These are phyloP conservation scores for Aspergillus sparsus DNA, from an alignment of 495 filamentous ascomycete genomes.

Conservation along the genomic window DNA sequence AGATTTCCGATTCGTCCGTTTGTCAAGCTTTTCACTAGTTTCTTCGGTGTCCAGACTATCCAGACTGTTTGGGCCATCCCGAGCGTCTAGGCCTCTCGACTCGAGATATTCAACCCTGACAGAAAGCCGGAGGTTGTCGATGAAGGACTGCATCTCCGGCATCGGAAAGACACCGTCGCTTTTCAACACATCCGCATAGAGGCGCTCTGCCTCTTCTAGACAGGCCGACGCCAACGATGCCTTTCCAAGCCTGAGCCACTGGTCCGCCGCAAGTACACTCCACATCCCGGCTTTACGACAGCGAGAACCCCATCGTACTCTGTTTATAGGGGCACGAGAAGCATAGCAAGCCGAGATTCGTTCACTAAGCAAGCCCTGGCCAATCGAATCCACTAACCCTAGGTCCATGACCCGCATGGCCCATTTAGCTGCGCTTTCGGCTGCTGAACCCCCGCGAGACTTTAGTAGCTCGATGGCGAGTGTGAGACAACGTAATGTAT, in stretches of 20 bases:
- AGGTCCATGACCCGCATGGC: constrained; percentile 76
- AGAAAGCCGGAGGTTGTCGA: constrained; percentile 60
- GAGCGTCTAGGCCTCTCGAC: constrained; percentile 37
- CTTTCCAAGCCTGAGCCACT: constrained; percentile 75
- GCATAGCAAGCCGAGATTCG: constrained; percentile 82
- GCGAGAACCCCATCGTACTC: constrained; percentile 66
- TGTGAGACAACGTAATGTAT: constrained; percentile 73
- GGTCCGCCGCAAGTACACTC: constrained; percentile 78
- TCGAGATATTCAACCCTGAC: constrained; percentile 55
- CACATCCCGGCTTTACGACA: constrained; percentile 86
- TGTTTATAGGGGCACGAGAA: constrained; percentile 63
- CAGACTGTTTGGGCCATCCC: constrained; percentile 34
- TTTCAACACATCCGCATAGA: constrained; percentile 64
- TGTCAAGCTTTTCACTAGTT: constrained; percentile 57
- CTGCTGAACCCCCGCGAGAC: constrained; percentile 71
- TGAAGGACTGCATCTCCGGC: constrained; percentile 59
- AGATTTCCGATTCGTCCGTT: constrained; percentile 44
- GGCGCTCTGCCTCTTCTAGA: constrained; percentile 66
- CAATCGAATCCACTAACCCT: constrained; percentile 68
- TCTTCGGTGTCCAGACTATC: constrained; percentile 53
- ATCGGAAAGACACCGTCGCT: constrained; percentile 56
- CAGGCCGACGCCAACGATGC: constrained; percentile 68
- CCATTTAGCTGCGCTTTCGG: constrained; percentile 88
- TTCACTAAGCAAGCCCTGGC: constrained; percentile 79
- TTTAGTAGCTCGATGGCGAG: constrained; percentile 80